Percentiles rank a stretch among this genome's conserved stretches.
Conservation (phyloP, 2,329 filamentous ascomycete genomes). For the Chalaropsis ovoidea region DNA sequence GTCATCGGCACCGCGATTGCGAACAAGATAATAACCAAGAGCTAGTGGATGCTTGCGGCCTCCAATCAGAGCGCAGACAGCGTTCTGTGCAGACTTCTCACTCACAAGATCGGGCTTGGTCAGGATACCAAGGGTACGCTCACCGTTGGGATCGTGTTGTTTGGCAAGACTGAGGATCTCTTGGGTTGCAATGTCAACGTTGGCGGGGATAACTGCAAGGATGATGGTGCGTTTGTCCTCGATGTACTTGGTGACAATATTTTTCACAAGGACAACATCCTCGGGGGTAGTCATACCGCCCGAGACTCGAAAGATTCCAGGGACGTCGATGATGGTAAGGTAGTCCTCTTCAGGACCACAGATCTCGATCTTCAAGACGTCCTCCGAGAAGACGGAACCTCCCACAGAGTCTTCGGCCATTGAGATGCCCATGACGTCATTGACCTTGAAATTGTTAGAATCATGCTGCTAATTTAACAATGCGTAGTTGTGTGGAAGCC, state of each 20-base stretch:
- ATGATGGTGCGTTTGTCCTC: conserved; percentile 37
- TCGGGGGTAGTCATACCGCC: conserved; percentile 31
- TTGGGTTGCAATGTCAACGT: conserved; percentile 35
- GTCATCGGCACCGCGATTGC: conserved; percentile 29
- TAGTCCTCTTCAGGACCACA: conserved; percentile 29
- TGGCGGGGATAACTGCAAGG: conserved; percentile 36
- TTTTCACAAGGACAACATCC: conserved; percentile 32
- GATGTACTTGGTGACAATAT: conserved; percentile 37
- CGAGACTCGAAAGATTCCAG: conserved; percentile 36
- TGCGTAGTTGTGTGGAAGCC: not conserved
- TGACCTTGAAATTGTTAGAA: conserved; percentile 12
- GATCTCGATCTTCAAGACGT: conserved; percentile 29
- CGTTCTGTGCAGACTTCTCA: conserved; percentile 24
- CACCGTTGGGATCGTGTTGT: conserved; percentile 31
- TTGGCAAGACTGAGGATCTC: conserved; percentile 31
- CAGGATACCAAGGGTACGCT: conserved; percentile 37
- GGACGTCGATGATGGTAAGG: conserved; percentile 40
- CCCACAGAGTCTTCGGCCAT: conserved; percentile 25
- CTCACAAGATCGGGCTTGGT: conserved; percentile 36
- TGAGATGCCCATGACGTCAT: conserved; percentile 19
- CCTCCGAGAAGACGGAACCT: conserved; percentile 27
- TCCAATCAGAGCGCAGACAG: conserved; percentile 25
- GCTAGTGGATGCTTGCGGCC: conserved; percentile 27
- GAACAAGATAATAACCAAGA: conserved; percentile 29
- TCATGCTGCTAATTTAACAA: not conserved